Percentiles rank a stretch among this genome's conserved stretches.
Conservation (phyloP, 2,329 filamentous ascomycete genomes). For the Ilyonectria sp. region DNA sequence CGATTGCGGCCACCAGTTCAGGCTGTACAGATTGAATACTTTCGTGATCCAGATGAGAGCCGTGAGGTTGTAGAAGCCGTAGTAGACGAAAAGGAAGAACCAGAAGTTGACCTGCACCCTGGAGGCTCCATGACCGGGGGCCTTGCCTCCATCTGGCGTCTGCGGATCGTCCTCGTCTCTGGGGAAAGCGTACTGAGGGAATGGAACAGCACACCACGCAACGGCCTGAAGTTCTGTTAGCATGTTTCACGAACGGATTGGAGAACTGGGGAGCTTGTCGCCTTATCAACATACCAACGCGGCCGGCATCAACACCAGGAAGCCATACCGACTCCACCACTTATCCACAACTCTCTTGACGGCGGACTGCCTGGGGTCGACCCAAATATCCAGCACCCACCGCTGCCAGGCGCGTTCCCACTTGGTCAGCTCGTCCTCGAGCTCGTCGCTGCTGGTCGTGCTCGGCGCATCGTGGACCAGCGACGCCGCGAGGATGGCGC, state of each 20-base stretch:
- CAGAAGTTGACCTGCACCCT: conserved; percentile 78
- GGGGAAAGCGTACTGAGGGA: conserved; percentile 73
- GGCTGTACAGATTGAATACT: conserved; percentile 78
- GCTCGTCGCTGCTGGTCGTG: conserved; percentile 45
- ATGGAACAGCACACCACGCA: conserved; percentile 76
- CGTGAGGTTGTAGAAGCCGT: conserved; percentile 78
- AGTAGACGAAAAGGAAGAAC: conserved; percentile 81
- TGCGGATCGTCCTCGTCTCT: conserved; percentile 57
- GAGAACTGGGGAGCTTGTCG: background rate
- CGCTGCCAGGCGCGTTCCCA: conserved; percentile 55
- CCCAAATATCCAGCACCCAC: conserved; percentile 68
- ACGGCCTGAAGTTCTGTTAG: conserved; percentile 63
- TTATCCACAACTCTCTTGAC: conserved; percentile 72
- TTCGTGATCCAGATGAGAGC: conserved; percentile 81
- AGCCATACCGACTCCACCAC: conserved; percentile 76
- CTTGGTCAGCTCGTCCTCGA: conserved; percentile 53
- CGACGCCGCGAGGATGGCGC: conserved; percentile 64
- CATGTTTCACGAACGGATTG: background rate
- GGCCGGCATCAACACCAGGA: conserved; percentile 74
- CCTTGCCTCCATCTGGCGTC: conserved; percentile 55
- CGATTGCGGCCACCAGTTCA: conserved; percentile 79
- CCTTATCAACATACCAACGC: conserved; percentile 62
- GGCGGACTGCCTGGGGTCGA: conserved; percentile 71
- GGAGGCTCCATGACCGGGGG: conserved; percentile 75
- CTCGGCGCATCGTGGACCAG: conserved; percentile 51